Base-by-base conservation (phyloP, 176 grass and related monocot genomes). In the Ampelocalamus luodianensis region DNA sequence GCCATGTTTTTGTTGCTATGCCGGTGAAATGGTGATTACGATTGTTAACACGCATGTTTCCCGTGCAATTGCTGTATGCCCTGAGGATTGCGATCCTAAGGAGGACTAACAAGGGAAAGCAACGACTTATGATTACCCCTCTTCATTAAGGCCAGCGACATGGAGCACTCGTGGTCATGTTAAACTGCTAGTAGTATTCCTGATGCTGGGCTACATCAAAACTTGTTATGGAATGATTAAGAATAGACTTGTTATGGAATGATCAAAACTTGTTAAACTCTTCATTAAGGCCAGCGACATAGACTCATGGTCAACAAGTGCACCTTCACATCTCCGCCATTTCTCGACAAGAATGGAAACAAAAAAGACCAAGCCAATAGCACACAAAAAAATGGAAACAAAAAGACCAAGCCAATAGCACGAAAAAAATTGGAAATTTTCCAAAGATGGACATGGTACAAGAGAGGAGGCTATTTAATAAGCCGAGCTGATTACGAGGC, bases 401-500 rank as follows among this genome's bases (percentile, higher is more conserved):
- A 5, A 5, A 1, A 32, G 15, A 22, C 18, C 18, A 61, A 55
- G 43, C 9, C 23, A 8, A 38, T 26, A 16, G 71, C 44, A 65
- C n/a, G 23, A 22, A 3, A 24, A 37, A 49, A 24, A 16, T 24
- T 24, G 22, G 8, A 54, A 29, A 16, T 16, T 50, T 24, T 81
- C 37, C 60, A 8, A 36, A 75, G 65, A 58, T 23, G 34, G 66
- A 16, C 24, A 37, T 32, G 81, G 81, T 55, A 73, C 67, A 16
- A 23, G 39, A 76, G 22, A 43, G 74, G 87, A 86, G 78, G 88
- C 83, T 11, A 86, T 82, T 90, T 1, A 86, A 82, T 86, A 29
- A 22, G 78, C 17, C 37, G 4, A 71, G 55, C 83, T 90, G 72
- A 78, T 82, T 18, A 68, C 4, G 72, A 85, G 34, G 17, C 77